Percentiles rank a stretch among this genome's conserved stretches.
Conservation (phyloP, 148 eudicot genomes). For the Rhododendron molle region DNA sequence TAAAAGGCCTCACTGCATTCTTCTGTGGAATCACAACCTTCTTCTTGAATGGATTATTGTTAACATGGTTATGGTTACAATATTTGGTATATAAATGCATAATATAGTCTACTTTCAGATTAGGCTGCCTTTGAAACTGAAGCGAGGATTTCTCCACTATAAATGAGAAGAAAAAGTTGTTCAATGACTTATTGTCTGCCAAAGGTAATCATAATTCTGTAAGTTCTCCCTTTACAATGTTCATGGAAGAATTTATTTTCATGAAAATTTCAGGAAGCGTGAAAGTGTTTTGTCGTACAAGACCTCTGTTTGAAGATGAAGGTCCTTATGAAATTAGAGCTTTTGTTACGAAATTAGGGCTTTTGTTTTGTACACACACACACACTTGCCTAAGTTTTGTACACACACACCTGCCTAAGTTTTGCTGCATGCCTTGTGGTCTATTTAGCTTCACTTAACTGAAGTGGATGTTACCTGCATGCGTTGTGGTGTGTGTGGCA, state of each 20-base stretch:
- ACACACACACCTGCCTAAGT: too few relatives aligned
- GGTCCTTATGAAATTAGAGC: too few relatives aligned
- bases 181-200: conserved; percentile 90
- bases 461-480: too few relatives aligned
- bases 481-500: too few relatives aligned
- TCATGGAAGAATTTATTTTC: conserved; percentile 29
- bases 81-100: background rate
- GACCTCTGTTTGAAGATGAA: conserved; percentile 96
- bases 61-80: conserved; percentile 5
- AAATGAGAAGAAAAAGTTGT: conserved; percentile 90
- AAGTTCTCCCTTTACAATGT: conserved; percentile 9
- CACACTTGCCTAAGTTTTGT: too few relatives aligned
- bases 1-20: background rate
- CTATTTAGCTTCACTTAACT: too few relatives aligned
- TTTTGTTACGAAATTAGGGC: too few relatives aligned
- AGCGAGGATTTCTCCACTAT: conserved; percentile 81
- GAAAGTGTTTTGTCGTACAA: conserved; percentile 88
- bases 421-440: too few relatives aligned
- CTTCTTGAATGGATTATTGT: conserved; percentile 6
- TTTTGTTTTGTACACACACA: too few relatives aligned
- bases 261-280: conserved; percentile 60
- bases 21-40: background rate
- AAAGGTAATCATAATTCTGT: conserved; percentile 61
- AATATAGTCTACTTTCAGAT: conserved; percentile 43
- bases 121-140: conserved; percentile 89